phyloP scores from a whole-genome alignment of 2,329 filamentous ascomycete species.

The Sclerotinia glacialis region DNA sequence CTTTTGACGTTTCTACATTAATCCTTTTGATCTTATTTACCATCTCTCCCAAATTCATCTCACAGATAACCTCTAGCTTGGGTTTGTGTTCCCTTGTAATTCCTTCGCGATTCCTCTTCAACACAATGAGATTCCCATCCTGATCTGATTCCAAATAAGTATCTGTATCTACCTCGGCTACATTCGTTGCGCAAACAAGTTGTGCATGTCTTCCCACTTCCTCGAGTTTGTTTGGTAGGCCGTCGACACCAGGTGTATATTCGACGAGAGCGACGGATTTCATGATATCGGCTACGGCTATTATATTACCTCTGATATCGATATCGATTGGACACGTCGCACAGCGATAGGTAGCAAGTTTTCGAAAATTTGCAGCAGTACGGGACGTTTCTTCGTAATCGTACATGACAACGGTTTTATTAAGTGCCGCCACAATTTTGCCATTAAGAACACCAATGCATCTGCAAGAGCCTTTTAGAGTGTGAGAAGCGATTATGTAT shows the following conservation, averaged over 20 bases:
- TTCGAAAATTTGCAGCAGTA: constrained; percentile 59
- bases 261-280: constrained; percentile 82
- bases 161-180: constrained; percentile 68
- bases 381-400: constrained; percentile 55
- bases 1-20: constrained; percentile 60
- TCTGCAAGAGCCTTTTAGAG: constrained; percentile 76
- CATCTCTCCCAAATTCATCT: constrained; percentile 87
- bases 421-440: constrained; percentile 80
- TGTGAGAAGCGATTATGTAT: constrained; percentile 66
- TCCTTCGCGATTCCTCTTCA: constrained; percentile 70
- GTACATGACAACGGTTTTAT: constrained; percentile 74
- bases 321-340: constrained; percentile 82
- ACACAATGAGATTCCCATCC: constrained; percentile 80
- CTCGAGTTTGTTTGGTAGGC: constrained; percentile 59
- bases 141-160: constrained; percentile 82
- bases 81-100: constrained; percentile 71
- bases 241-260: constrained; percentile 58
- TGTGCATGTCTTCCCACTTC: constrained; percentile 81
- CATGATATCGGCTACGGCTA: constrained; percentile 89
- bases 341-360: constrained; percentile 73
- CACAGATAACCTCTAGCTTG: constrained; percentile 69
- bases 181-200: constrained; percentile 76
- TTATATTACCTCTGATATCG: constrained; percentile 67
- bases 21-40: constrained; percentile 84
- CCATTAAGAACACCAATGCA: constrained; percentile 72